Conservation (phyloP, 2,329 filamentous ascomycete species). For the Harringtonia lauricola region DNA sequence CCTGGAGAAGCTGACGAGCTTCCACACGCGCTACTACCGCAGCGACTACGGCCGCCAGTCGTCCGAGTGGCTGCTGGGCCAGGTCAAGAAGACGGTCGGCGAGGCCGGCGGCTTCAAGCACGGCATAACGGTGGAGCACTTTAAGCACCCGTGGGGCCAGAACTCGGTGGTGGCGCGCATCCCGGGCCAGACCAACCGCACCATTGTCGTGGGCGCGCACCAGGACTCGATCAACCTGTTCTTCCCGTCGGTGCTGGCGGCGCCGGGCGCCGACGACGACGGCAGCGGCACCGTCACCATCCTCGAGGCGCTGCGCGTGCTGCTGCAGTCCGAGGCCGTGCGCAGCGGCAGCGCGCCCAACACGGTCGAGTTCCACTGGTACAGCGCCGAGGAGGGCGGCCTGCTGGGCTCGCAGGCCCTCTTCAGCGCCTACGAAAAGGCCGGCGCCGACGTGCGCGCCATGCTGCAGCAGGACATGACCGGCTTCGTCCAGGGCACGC, state of each 20-base stretch:
- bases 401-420: constrained; percentile 82
- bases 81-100: constrained; percentile 61
- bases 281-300: constrained; percentile 91
- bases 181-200: constrained; percentile 73
- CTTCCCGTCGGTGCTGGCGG: constrained; percentile 70
- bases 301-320: constrained; percentile 74
- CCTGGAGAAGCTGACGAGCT: constrained; percentile 66
- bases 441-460: constrained; percentile 68
- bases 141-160: constrained; percentile 79
- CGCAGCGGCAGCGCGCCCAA: constrained; percentile 63
- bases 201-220: constrained; percentile 81
- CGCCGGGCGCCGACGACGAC: constrained; percentile 92
- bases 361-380: constrained; percentile 95
- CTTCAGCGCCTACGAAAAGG: constrained; percentile 69
- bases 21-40: constrained; percentile 73
- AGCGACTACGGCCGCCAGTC: constrained; percentile 71
- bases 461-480: constrained; percentile 99
- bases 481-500: constrained; percentile 71
- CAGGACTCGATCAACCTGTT: constrained; percentile 95
- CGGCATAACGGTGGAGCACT: constrained; percentile 59
- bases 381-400: constrained; percentile 81
- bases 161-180: constrained; percentile 86
- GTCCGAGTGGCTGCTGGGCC: constrained; percentile 73
- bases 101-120: constrained; percentile 57
- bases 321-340: constrained; percentile 64